Evolutionary conservation across 2,329 filamentous ascomycete genomes (phyloP), one percentile per base, ranked within the genome.

Genomic region (Fusarium sp.): DNA sequence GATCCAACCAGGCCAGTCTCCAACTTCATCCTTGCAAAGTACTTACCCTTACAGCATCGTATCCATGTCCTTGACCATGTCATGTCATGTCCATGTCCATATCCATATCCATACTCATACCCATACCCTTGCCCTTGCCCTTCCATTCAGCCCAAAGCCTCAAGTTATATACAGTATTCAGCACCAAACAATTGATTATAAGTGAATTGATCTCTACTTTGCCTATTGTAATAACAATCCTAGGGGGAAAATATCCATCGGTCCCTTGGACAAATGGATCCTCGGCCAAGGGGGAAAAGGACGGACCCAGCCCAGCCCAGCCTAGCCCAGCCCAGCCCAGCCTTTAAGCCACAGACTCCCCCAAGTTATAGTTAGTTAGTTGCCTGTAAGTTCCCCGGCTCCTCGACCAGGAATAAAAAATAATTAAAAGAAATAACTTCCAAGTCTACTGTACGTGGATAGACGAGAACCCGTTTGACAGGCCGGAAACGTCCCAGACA

Each of bases 291-390:
- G 28, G 44, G 19, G 14, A 28, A 28, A 28, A 14, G 14, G 14
- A 25, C 16, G 34, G 18, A 9, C 48, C 61, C 62, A 61, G 19
- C 63, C 43, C 28, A 61, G 23, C 26, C 23, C 2, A 26, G 25
- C 48, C 61, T 49, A 61, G 23, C 62, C n/a, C n/a, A n/a, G n/a
- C 48, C 61, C 62, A 61, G 19, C 63, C 43, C 28, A 61, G 23
- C 63, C 43, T 58, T 41, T 49, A 46, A 58, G 58, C 52, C 57
- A 62, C 62, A 48, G 48, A 65, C 34, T 37, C 34, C 34, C 34
- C 34, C 34, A 37, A 30, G 28, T 30, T 13, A 30, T 13, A 30
- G 26, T 28, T 26, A 28, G 26, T 26, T 18, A 37, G 31, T n/a
- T 37, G 31, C 16, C 31, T 37, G 31, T n/a, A 37, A 37, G 31